These are phyloP conservation scores for Monosporascus sp. DNA, from an alignment of 2,329 filamentous ascomycete genomes.

Conservation along the genomic window DNA sequence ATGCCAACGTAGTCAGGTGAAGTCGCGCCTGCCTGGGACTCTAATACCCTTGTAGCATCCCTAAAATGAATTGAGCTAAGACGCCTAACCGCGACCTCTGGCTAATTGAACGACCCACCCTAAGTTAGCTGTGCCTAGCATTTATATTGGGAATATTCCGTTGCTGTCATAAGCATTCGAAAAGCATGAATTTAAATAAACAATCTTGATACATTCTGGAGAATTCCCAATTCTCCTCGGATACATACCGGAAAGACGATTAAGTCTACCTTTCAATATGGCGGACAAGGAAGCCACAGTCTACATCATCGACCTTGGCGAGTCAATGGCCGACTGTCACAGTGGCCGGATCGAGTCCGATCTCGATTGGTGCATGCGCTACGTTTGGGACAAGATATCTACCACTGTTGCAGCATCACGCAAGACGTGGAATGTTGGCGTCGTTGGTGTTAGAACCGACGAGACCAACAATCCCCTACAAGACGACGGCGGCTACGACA, in stretches of 20 bases:
- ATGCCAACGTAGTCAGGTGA: neutral
- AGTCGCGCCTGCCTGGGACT: neutral
- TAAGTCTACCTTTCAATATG: slow-evolving; percentile 49
- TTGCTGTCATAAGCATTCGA: neutral
- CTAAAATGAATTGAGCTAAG: neutral
- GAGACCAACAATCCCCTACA: slow-evolving; percentile 65
- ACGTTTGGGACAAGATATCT: slow-evolving; percentile 91
- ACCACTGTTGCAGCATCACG: slow-evolving; percentile 63
- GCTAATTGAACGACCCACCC: neutral
- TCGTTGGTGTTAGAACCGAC: slow-evolving; percentile 79
- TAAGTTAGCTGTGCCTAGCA: neutral
- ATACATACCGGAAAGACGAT: neutral
- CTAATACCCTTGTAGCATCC: neutral
- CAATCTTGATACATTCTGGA: neutral
- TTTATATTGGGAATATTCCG: too few relatives aligned
- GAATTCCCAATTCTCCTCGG: neutral
- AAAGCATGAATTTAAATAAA: neutral
- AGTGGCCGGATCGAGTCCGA: slow-evolving; percentile 72
- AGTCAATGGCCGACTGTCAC: slow-evolving; percentile 72
- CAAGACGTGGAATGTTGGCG: slow-evolving; percentile 71
- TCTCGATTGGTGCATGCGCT: slow-evolving; percentile 84
- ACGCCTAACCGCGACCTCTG: neutral
- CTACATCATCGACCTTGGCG: slow-evolving; percentile 84
- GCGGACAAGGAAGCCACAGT: slow-evolving; percentile 89
- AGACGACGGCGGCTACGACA: slow-evolving; percentile 68